Conservation (phyloP, 169 alveolate species). For the Plasmodium yoelii region DNA sequence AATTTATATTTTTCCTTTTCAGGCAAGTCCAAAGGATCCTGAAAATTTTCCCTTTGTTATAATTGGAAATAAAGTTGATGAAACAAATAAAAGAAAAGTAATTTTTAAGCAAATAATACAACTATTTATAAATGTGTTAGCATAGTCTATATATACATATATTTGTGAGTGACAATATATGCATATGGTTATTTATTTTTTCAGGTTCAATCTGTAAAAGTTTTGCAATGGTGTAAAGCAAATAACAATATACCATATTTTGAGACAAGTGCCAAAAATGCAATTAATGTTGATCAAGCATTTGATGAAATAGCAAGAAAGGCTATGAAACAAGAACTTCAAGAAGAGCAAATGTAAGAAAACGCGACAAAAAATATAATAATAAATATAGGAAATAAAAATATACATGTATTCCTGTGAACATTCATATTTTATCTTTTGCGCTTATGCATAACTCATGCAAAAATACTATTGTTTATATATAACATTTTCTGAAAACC, state of each 20-base stretch:
- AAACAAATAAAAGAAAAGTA: slow-evolving; percentile 92
- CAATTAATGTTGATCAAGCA: slow-evolving; percentile 95
- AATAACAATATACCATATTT: slow-evolving; percentile 94
- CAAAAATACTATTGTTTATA: not conserved
- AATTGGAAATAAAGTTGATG: slow-evolving; percentile 97
- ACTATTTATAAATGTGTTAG: not conserved
- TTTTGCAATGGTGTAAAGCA: slow-evolving; percentile 94
- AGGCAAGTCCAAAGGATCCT: slow-evolving; percentile 95
- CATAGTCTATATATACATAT: not conserved
- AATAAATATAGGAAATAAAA: not conserved
- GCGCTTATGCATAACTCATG: not conserved
- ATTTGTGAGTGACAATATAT: not conserved
- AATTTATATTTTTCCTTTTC: not conserved
- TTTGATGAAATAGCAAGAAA: slow-evolving; percentile 93
- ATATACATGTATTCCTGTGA: not conserved
- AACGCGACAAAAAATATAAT: slow-evolving; percentile 25
- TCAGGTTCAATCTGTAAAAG: slow-evolving; percentile 91
- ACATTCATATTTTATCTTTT: not conserved
- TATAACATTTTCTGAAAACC: not conserved
- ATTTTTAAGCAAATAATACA: not conserved
- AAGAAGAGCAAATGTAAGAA: slow-evolving; percentile 88
- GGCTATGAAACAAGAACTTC: slow-evolving; percentile 89
- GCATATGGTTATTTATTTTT: slow-evolving; percentile 3
- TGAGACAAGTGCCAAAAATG: slow-evolving; percentile 98
- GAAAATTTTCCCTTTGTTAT: slow-evolving; percentile 96